phyloP scores from a whole-genome alignment of 164 flowering plant species.

The Malania oleifera region DNA sequence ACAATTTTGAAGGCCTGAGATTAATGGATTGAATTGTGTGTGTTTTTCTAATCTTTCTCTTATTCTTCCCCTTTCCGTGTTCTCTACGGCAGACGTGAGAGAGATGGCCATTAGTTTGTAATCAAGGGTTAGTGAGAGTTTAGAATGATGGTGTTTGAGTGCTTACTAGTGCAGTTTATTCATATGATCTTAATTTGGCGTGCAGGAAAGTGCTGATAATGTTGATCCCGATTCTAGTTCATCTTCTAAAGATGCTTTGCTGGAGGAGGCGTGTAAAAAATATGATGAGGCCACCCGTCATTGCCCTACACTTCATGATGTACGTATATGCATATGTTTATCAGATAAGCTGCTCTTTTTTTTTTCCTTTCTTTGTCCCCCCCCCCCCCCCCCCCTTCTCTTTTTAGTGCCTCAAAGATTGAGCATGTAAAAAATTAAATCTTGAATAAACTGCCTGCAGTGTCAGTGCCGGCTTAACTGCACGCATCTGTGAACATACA shows the following conservation, averaged over 20 bases:
- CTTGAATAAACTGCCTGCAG: not conserved
- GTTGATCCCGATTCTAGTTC: slow-evolving; percentile 79
- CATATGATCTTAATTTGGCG: slow-evolving; percentile 18
- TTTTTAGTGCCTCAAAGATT: not conserved
- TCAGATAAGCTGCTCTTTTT: not conserved
- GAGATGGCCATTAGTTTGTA: too few species aligned
- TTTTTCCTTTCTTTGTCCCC: too few species aligned
- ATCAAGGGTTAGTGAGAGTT: too few species aligned
- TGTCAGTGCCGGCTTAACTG: not conserved
- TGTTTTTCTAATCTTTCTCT: too few species aligned
- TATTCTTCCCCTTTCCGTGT: too few species aligned
- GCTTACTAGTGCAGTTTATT: slow-evolving; percentile 4
- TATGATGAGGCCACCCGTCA: slow-evolving; percentile 92
- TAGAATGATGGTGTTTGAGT: too few species aligned
- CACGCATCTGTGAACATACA: too few species aligned
- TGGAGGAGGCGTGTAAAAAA: slow-evolving; percentile 97
- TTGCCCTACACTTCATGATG: slow-evolving; percentile 97
- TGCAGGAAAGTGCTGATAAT: slow-evolving; percentile 99
- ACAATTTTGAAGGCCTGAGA: too few species aligned
- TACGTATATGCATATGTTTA: slow-evolving; percentile 28
- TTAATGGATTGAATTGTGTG: too few species aligned
- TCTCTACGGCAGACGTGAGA: too few species aligned
- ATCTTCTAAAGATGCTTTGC: slow-evolving; percentile 94
- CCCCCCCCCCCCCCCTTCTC: too few species aligned
- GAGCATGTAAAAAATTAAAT: not conserved